Conservation (phyloP, 2,329 filamentous ascomycete genomes). For the Paramyrothecium roridum region DNA sequence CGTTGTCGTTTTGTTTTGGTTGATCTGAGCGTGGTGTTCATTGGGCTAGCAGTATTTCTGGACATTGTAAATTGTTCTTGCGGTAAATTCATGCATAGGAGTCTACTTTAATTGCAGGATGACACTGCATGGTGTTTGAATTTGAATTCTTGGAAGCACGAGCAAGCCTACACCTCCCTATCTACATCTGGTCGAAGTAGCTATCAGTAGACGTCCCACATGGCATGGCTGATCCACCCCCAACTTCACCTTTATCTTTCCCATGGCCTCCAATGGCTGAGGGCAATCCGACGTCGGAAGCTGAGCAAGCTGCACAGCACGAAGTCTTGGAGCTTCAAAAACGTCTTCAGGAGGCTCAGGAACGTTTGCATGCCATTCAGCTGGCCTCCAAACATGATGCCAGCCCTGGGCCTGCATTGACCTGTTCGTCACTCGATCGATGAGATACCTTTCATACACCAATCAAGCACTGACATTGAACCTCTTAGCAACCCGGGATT, state of each 20-base stretch:
- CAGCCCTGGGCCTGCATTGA: slow-evolving; percentile 9
- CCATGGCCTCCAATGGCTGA: slow-evolving; percentile 21
- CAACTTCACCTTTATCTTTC: neutral
- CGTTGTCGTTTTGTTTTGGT: neutral
- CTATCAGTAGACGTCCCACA: neutral
- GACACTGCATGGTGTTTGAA: neutral
- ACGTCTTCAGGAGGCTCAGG: slow-evolving; percentile 42
- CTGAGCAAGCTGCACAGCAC: slow-evolving; percentile 33
- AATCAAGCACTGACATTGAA: slow-evolving; percentile 2
- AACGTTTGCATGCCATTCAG: slow-evolving; percentile 32
- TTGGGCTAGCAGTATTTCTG: neutral
- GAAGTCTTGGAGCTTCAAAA: slow-evolving; percentile 60
- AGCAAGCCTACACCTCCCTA: neutral
- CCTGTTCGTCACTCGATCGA: slow-evolving; percentile 11
- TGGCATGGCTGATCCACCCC: slow-evolving; percentile 14
- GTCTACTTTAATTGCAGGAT: neutral
- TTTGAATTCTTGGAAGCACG: neutral
- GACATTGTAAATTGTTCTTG: neutral
- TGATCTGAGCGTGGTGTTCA: slow-evolving; percentile 16
- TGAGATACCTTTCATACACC: neutral
- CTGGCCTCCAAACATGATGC: slow-evolving; percentile 12
- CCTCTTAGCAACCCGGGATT: slow-evolving; percentile 11
- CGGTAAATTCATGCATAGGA: neutral
- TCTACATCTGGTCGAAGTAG: too few species aligned
- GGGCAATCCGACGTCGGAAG: slow-evolving; percentile 9